These are phyloP conservation scores for Myrica gale DNA, from an alignment of 306 rosid genomes.

Conservation along the genomic window DNA sequence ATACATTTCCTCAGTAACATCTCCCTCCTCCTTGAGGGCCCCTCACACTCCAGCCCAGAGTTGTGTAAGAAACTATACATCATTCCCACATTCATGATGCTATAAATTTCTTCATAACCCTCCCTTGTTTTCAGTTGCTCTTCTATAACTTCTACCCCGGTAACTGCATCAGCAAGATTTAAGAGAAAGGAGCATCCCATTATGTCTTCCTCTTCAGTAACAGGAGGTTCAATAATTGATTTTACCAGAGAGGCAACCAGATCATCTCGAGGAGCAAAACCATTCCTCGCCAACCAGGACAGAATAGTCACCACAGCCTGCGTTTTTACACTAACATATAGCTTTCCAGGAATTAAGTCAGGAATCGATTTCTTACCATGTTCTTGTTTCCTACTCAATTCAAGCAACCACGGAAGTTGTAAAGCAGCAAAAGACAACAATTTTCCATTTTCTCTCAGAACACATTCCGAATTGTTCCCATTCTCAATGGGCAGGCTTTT, in stretches of 20 bases:
- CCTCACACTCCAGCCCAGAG: constrained; percentile 61
- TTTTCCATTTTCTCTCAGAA: constrained; percentile 79
- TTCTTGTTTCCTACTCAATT: constrained; percentile 60
- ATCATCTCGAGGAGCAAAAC: constrained; percentile 78
- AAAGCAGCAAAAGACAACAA: constrained; percentile 70
- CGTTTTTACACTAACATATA: constrained; percentile 49
- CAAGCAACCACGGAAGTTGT: constrained; percentile 91
- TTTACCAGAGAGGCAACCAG: constrained; percentile 75
- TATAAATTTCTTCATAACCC: constrained; percentile 74
- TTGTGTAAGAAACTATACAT: constrained; percentile 74
- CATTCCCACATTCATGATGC: constrained; percentile 94
- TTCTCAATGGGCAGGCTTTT: constrained; percentile 65
- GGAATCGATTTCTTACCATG: constrained; percentile 32
- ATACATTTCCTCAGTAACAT: constrained; percentile 68
- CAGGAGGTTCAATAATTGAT: constrained; percentile 71
- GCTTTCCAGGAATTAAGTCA: constrained; percentile 45
- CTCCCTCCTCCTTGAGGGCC: constrained; percentile 67
- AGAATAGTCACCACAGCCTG: constrained; percentile 78
- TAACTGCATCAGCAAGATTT: constrained; percentile 83
- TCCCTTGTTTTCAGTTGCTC: constrained; percentile 78
- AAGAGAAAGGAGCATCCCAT: constrained; percentile 73
- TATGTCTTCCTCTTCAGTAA: constrained; percentile 70
- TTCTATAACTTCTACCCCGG: constrained; percentile 90
- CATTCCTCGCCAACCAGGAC: constrained; percentile 93
- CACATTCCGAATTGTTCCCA: constrained; percentile 60